phyloP scores from a whole-genome alignment of 768 basidiomycete species.

The Trametes cinnabarina region DNA sequence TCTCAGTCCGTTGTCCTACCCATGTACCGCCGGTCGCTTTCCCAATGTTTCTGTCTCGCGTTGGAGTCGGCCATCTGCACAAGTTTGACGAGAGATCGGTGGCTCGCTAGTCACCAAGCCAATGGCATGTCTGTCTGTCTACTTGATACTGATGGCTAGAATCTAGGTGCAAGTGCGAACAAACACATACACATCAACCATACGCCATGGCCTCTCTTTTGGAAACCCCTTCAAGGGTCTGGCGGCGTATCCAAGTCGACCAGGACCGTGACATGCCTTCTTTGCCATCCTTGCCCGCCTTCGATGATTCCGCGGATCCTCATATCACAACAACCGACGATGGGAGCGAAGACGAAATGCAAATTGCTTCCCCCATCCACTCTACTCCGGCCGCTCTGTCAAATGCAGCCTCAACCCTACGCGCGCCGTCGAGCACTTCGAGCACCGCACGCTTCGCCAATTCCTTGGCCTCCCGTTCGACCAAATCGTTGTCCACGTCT shows the following conservation, averaged over 20 bases:
- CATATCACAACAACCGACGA: conserved; percentile 39
- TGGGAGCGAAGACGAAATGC: conserved; percentile 40
- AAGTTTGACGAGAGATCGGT: too few relatives aligned
- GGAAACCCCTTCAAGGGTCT: conserved; percentile 84
- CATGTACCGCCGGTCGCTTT: too few relatives aligned
- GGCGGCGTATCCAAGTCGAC: conserved; percentile 77
- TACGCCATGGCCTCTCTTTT: conserved; percentile 29
- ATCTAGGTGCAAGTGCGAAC: too few relatives aligned
- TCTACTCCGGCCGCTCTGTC: conserved; percentile 50
- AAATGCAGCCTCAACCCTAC: conserved; percentile 49
- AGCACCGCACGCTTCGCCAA: conserved; percentile 50
- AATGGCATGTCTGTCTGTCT: too few relatives aligned
- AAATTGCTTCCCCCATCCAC: conserved; percentile 57
- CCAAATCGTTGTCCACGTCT: conserved; percentile 37
- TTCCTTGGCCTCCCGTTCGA: conserved; percentile 49
- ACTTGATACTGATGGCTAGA: too few relatives aligned
- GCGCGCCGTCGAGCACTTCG: conserved; percentile 49
- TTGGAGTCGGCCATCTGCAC: too few relatives aligned
- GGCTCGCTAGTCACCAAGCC: too few relatives aligned
- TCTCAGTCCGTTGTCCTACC: too few relatives aligned
- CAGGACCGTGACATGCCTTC: conserved; percentile 79
- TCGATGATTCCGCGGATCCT: conserved; percentile 61
- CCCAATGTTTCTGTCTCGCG: too few relatives aligned
- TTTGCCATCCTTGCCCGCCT: conserved; percentile 69
- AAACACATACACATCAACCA: too few relatives aligned